phyloP scores from a whole-genome alignment of 805 yeast genomes.

The Saturnispora besseyi region DNA sequence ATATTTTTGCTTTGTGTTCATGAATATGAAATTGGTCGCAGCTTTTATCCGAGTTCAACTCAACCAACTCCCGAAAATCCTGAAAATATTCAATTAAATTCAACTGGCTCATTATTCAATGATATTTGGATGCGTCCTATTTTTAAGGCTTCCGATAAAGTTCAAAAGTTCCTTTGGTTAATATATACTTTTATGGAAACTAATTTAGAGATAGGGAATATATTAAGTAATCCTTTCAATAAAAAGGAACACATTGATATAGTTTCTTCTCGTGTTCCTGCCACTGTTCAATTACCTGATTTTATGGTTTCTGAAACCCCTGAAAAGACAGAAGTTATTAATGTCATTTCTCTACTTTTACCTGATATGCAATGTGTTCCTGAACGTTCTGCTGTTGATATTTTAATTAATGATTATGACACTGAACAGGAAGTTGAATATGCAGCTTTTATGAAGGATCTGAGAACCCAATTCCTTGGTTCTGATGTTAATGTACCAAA shows the following conservation, averaged over 20 bases:
- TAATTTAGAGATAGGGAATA: conserved; percentile 41
- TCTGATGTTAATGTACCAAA: not conserved
- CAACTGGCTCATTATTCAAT: conserved; percentile 44
- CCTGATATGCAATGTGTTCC: conserved; percentile 12
- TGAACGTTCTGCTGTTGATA: conserved; percentile 2
- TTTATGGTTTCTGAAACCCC: conserved; percentile 7
- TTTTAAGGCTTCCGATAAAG: conserved; percentile 57
- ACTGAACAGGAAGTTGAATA: conserved; percentile 40
- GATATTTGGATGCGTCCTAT: conserved; percentile 62
- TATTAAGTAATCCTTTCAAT: conserved; percentile 27
- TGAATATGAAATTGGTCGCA: conserved; percentile 29
- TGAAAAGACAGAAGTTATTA: conserved; percentile 17
- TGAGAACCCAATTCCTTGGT: conserved; percentile 23
- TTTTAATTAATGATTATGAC: conserved; percentile 33
- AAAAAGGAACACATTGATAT: conserved; percentile 1
- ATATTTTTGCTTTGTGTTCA: conserved; percentile 65
- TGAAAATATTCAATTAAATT: not conserved
- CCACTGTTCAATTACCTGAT: conserved; percentile 2
- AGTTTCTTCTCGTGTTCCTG: not conserved
- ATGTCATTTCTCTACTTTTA: conserved; percentile 19
- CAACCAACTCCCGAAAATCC: conserved; percentile 8
- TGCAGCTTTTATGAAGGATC: conserved; percentile 39
- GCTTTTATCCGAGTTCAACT: conserved; percentile 19
- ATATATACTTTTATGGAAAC: conserved; percentile 76
- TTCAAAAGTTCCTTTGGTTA: conserved; percentile 73